A percentile compares a stretch with the other conserved stretches of the same genome.
Conservation (phyloP, 495 filamentous ascomycete genomes). For the Extremus antarcticus region DNA sequence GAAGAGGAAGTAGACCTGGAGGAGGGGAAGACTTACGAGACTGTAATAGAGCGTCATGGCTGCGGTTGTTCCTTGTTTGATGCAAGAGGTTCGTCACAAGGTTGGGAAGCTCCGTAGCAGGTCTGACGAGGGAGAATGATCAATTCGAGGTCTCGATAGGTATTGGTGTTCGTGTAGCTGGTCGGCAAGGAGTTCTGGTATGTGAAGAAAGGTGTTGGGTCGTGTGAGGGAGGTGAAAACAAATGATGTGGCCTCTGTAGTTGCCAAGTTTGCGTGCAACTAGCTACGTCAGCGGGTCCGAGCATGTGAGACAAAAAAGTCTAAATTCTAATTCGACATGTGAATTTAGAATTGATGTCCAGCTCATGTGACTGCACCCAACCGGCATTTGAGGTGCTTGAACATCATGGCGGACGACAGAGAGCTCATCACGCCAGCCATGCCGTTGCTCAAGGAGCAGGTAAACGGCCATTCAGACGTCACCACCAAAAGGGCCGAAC, state of each 20-base stretch:
- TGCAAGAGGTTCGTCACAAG: background rate
- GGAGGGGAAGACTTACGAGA: conserved; percentile 53
- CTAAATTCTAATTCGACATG: background rate
- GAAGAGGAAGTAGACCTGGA: background rate
- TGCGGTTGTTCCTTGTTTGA: conserved; percentile 19
- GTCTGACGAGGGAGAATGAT: background rate
- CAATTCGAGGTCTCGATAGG: background rate
- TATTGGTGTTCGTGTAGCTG: background rate
- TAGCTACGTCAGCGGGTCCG: background rate
- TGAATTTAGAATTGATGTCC: too few relatives aligned
- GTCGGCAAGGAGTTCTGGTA: background rate
- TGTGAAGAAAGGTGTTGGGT: too few relatives aligned
- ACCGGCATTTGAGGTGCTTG: too few relatives aligned
- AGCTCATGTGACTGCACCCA: too few relatives aligned
- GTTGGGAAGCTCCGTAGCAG: background rate
- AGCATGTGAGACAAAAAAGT: background rate
- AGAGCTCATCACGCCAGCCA: too few relatives aligned
- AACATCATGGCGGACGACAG: too few relatives aligned
- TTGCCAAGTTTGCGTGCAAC: background rate
- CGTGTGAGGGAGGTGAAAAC: too few relatives aligned
- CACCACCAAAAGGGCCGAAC: background rate
- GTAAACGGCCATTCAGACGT: background rate
- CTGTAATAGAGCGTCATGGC: conserved; percentile 99
- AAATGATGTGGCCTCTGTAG: background rate
- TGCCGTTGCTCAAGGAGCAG: background rate